Base-by-base conservation (phyloP, 148 eudicot genomes). In the Nepenthes gracilis region DNA sequence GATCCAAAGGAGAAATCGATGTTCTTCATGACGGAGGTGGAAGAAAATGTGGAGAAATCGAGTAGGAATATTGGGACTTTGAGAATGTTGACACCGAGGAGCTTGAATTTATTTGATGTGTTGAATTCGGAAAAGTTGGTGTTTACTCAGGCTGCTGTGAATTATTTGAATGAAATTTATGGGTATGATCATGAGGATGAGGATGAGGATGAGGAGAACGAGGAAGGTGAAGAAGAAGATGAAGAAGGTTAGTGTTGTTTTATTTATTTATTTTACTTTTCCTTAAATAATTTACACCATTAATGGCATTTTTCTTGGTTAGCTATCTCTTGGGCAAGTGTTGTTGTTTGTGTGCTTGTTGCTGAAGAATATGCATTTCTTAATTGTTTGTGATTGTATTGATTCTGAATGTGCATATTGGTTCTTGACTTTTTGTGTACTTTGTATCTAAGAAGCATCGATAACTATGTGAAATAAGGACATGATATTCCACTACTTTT, bases 21-120 rank as follows among this genome's bases (percentile, higher is more conserved):
- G 89, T 89, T 94, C 10, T 64, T 94, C 40, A 52, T 89, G 76
- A 72, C 74, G 48, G 95, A 86, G 12, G 64, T 85, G 70, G 69
- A 70, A 55, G 93, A 86, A 59, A 89, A 89, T 83, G 83, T 94
- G 77, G 72, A 35, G 68, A 74, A 76, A 33, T 84, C 95, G 32
- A 79, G 99, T n/a, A 71, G 99, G 70, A 94, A 94, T 72, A 77
- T 94, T 40, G 83, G 95, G 69, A 89, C 90, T 2, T 45, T 94
- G 77, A 89, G 77, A 71, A 73, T 94, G 90, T 53, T 94, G 71
- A 94, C 95, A 13, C 99, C 99, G 0, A 61, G 99, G 69, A 94
- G 83, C 23, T 71, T 94, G 82, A 94, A 89, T 71, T 67, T 94
- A 78, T 94, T 79, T 56, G 95, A 89, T 70, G 68, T 94, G 33